Base-by-base conservation (phyloP, 1,284 basidiomycete genomes). In the Cutaneotrichosporon cyanovorans region DNA sequence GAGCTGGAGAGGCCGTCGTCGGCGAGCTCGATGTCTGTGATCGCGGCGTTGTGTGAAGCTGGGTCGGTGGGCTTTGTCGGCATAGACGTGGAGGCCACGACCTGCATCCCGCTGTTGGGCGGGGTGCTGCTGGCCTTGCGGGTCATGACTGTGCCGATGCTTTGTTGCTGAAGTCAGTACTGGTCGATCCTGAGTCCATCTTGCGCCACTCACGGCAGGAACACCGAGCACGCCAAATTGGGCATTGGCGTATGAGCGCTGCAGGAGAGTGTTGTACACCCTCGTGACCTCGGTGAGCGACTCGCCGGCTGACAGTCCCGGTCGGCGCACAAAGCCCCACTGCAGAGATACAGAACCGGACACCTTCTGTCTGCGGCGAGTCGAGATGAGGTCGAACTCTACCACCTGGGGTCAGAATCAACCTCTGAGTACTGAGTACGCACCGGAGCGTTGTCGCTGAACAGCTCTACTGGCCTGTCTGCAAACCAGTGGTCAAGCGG, bases 401-500 rank as follows among this genome's bases (percentile, higher is more conserved):
- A 43, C 45, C 16, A 42, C 19, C 51, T 53, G 37, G 14, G 9
- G 45, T 48, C 20, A 48, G 46, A 14, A 15, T n/a, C 8, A 12
- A 28, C 25, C 25, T n/a, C n/a, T n/a, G n/a, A n/a, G n/a, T n/a
- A n/a, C n/a, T n/a, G n/a, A n/a, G n/a, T n/a, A n/a, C 66, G 53
- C 23, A 70, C 69, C 7, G 63, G 58, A 30, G 68, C 55, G 28
- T 61, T 56, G 1, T 68, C 61, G 36, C 53, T 36, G 65, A 66
- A 71, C 5, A 68, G 52, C 9, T 49, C 40, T 1, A 60, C 58
- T n/a, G 53, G 71, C 2, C 73, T 77, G 2, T 75, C 74, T 18
- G 66, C 66, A 63, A 89, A 89, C 89, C 90, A 96, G 37, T 86
- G 80, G 23, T 84, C 80, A 21, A 93, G 65, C 0, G 80, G 78